phyloP scores from a whole-genome alignment of 257 asterid genomes.

The Nicotiana attenuata region DNA sequence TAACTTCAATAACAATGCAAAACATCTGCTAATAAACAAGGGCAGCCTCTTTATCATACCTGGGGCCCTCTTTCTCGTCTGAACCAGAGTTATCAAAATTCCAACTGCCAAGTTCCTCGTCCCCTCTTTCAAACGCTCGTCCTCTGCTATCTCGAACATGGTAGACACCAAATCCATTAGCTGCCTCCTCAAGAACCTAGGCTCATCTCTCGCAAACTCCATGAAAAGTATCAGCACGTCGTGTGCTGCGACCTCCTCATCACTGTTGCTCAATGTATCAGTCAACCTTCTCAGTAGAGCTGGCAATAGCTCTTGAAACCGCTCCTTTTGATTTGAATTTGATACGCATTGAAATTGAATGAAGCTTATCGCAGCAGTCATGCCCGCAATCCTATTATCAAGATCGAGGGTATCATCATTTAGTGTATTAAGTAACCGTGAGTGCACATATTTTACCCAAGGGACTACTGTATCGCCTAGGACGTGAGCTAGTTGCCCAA shows the following conservation, averaged over 20 bases:
- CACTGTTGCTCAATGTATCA: constrained; percentile 64
- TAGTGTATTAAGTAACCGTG: constrained; percentile 52
- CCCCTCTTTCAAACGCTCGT: constrained; percentile 56
- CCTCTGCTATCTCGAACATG: constrained; percentile 87
- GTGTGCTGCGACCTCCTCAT: constrained; percentile 86
- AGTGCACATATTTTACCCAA: constrained; percentile 64
- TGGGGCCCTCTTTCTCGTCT: constrained; percentile 88
- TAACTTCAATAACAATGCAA: constrained; percentile 71
- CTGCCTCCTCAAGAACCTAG: constrained; percentile 80
- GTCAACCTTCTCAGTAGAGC: constrained; percentile 87
- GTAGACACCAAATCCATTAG: constrained; percentile 82
- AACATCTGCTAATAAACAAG: constrained; percentile 62
- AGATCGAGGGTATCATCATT: constrained; percentile 38
- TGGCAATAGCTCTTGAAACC: constrained; percentile 87
- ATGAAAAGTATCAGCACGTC: constrained; percentile 70
- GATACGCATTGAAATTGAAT: constrained; percentile 53
- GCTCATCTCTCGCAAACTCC: constrained; percentile 81
- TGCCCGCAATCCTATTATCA: constrained; percentile 68
- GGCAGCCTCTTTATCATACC: constrained; percentile 98
- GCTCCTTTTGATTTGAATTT: constrained; percentile 63
- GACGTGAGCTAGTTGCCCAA: constrained; percentile 67
- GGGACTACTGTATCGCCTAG: constrained; percentile 67
- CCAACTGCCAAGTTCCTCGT: constrained; percentile 74
- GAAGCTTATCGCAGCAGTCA: constrained; percentile 75
- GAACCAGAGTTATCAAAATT: constrained; percentile 71